Evolutionary conservation across 192 early-diverging fungal species (phyloP), one percentile per base, ranked within the genome.

Genomic region (Coemansia asiatica): DNA sequence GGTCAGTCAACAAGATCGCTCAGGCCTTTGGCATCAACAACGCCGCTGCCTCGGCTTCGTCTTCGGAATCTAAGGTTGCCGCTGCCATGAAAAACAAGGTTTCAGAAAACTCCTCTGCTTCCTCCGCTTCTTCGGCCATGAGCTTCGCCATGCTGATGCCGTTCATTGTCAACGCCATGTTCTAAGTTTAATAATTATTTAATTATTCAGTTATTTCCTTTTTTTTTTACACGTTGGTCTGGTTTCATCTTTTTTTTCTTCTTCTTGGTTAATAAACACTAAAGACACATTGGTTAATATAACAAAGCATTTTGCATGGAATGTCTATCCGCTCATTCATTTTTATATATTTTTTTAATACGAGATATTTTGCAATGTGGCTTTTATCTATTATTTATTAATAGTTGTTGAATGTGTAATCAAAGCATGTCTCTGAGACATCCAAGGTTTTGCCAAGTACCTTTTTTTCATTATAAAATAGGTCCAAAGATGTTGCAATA

Each of bases 81-180:
- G 56, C 59, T 3, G 65, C 54, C 59, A 67, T 67, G 72, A 80
- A 74, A 54, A 71, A 70, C 36, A 80, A 74, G 38, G 26, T 61
- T n/a, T 55, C 35, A 6, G 62, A 75, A 25, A 60, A 46, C n/a
- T n/a, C n/a, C 58, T 21, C 58, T 26, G 58, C 36, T 25, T 67
- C 71, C 13, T 63, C 65, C 1, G 58, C 55, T 27, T 10, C 5
- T 21, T 21, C 62, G 22, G 40, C 35, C 33, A 48, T 28, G 50
- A 47, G 68, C 19, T 21, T 69, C 25, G 61, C 61, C 18, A 50
- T 66, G 57, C 46, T 58, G 28, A 35, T 56, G 49, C 63, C 73
- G 38, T 61, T 69, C 50, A 50, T 63, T 27, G 61, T 61, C 29
- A 62, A 50, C 60, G 74, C 50, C 16, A 19, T 71, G 8, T 53